Percentiles rank a stretch among this genome's conserved stretches.
phyloP scores from a whole-genome alignment of 2,329 filamentous ascomycete genomes.

The Catunica adiposa region DNA sequence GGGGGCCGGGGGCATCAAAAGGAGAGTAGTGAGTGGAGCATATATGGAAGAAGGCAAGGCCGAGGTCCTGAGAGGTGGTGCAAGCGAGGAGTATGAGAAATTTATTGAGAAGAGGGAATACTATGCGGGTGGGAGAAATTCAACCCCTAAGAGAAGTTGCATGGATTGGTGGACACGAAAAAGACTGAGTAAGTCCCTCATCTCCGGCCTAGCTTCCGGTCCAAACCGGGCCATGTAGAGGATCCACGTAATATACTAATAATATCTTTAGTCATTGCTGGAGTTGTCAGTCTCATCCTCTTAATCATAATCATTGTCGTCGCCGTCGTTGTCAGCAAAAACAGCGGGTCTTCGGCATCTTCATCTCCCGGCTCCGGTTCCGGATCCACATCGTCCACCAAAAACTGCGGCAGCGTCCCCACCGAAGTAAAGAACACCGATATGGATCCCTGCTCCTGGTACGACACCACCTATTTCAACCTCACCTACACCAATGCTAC shows the following conservation, averaged over 20 bases:
- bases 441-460: conserved; percentile 83
- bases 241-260: neutral
- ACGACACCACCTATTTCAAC: conserved; percentile 80
- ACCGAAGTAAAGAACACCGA: conserved; percentile 53
- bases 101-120: conserved; percentile 27
- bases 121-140: conserved; percentile 28
- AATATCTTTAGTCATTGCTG: conserved; percentile 33
- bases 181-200: conserved; percentile 27
- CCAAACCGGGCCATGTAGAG: too few relatives aligned
- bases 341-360: conserved; percentile 39
- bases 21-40: conserved; percentile 52
- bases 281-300: conserved; percentile 35
- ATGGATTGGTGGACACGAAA: conserved; percentile 23
- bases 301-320: conserved; percentile 52
- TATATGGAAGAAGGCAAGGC: conserved; percentile 50
- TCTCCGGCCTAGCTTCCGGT: neutral
- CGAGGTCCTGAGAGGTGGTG: conserved; percentile 28
- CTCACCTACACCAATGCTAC: conserved; percentile 76
- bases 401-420: conserved; percentile 43
- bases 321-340: conserved; percentile 49
- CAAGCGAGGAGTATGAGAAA: conserved; percentile 31
- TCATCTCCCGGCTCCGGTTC: too few relatives aligned
- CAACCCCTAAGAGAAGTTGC: conserved; percentile 35
- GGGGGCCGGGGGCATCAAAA: conserved; percentile 28
- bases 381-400: conserved; percentile 17